Conservation (phyloP, 257 asterid species). For the Solanum rostratum region DNA sequence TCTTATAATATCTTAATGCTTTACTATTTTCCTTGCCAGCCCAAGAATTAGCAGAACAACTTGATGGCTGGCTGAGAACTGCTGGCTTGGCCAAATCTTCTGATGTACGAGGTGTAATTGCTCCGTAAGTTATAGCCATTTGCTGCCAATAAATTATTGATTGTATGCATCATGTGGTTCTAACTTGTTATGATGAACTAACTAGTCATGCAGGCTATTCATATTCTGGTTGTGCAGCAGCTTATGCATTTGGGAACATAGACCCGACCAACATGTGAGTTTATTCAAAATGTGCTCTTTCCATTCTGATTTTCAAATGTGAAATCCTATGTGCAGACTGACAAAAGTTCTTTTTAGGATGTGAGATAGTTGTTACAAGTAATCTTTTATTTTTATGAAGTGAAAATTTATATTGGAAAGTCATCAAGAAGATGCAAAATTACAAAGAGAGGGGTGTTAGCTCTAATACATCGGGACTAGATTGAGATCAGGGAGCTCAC, state of each 20-base stretch:
- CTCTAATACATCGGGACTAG: not conserved
- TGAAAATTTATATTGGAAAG: not conserved
- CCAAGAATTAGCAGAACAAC: constrained; percentile 53
- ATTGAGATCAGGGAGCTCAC: not conserved
- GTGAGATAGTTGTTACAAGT: not conserved
- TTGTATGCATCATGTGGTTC: not conserved
- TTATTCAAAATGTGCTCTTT: not conserved
- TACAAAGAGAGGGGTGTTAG: not conserved
- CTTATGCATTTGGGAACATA: constrained; percentile 92
- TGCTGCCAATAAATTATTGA: not conserved
- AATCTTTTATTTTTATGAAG: not conserved
- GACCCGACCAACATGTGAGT: constrained; percentile 69
- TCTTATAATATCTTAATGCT: not conserved
- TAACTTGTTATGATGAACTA: constrained; percentile 13
- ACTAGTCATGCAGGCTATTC: constrained; percentile 99
- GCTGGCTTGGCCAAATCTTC: constrained; percentile 59
- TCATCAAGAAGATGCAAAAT: not conserved
- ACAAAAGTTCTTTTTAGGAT: not conserved
- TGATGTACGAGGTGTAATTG: constrained; percentile 92
- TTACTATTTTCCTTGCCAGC: constrained; percentile 32
- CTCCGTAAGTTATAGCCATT: constrained; percentile 60
- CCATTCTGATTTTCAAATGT: not conserved
- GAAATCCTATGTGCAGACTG: not conserved
- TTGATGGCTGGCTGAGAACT: constrained; percentile 75
- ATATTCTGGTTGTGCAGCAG: constrained; percentile 96